Conservation (phyloP, 2,329 filamentous ascomycete species). For the Rutstroemia sp. region DNA sequence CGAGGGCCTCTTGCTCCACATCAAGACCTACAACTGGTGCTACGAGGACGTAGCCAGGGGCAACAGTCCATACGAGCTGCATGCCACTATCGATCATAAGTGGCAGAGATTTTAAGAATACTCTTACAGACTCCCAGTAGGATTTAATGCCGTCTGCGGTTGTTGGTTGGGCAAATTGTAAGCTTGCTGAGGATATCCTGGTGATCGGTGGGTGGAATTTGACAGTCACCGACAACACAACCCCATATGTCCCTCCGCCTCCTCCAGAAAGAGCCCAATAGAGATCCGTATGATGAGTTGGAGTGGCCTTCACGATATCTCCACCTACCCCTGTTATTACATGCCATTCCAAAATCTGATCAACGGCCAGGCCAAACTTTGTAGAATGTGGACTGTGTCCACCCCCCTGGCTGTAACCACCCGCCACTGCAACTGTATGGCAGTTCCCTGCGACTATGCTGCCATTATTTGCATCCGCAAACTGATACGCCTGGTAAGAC, state of each 20-base stretch:
- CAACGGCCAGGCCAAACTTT: constrained; percentile 48
- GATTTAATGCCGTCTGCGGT: not conserved
- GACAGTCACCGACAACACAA: constrained; percentile 45
- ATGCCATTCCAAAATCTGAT: constrained; percentile 48
- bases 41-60: not conserved
- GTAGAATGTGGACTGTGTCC: constrained; percentile 48
- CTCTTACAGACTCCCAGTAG: not conserved
- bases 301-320: constrained; percentile 38
- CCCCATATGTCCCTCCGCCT: constrained; percentile 49
- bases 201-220: not conserved
- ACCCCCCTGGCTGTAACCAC: constrained; percentile 52
- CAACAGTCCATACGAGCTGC: not conserved
- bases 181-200: not conserved
- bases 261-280: constrained; percentile 57
- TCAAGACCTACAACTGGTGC: not conserved
- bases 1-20: not conserved
- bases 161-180: not conserved
- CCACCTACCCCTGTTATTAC: constrained; percentile 43
- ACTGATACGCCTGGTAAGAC: not conserved
- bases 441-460: not conserved
- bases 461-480: not conserved
- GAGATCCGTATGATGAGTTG: constrained; percentile 42
- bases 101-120: not conserved
- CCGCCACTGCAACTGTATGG: constrained; percentile 28
- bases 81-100: not conserved